Evolutionary conservation across 352 stramenopile species (phyloP).

Genomic region (Globisporangium spiculum): DNA sequence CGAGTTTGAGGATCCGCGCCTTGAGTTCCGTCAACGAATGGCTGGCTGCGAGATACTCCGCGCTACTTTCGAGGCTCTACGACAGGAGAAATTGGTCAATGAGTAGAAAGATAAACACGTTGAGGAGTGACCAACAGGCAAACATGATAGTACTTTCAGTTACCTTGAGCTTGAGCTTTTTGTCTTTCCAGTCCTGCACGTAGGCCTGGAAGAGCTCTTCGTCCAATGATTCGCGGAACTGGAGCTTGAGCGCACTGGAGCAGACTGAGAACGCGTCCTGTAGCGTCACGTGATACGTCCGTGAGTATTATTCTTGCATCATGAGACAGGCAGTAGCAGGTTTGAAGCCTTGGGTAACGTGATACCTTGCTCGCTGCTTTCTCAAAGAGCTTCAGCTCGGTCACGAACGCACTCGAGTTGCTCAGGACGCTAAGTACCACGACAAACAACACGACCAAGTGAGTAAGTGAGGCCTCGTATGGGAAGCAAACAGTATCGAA

Average conservation of each 20-base stretch:
- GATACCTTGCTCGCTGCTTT: slow-evolving; percentile 41
- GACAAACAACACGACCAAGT: background rate
- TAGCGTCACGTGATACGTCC: background rate
- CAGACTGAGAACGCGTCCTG: slow-evolving; percentile 58
- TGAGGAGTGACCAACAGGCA: too few relatives aligned
- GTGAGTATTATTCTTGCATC: background rate
- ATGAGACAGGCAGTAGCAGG: background rate
- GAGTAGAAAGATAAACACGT: background rate
- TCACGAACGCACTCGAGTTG: slow-evolving; percentile 27
- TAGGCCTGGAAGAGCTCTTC: slow-evolving; percentile 61
- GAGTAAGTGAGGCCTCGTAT: background rate
- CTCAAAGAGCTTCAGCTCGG: slow-evolving; percentile 46
- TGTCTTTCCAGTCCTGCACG: slow-evolving; percentile 41
- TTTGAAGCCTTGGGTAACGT: background rate
- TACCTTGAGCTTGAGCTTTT: slow-evolving; percentile 29
- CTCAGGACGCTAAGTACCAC: slow-evolving; percentile 27
- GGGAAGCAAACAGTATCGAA: background rate
- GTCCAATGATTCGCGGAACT: slow-evolving; percentile 51
- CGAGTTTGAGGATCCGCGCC: background rate
- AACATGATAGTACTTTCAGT: too few relatives aligned
- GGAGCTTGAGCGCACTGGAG: slow-evolving; percentile 53
- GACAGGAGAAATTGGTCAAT: background rate
- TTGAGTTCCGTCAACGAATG: background rate
- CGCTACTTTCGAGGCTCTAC: background rate
- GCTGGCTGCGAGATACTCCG: background rate